Evolutionary conservation across 1,139 yeast species (phyloP).

Genomic region (Nakaseomyces nivariensis): DNA sequence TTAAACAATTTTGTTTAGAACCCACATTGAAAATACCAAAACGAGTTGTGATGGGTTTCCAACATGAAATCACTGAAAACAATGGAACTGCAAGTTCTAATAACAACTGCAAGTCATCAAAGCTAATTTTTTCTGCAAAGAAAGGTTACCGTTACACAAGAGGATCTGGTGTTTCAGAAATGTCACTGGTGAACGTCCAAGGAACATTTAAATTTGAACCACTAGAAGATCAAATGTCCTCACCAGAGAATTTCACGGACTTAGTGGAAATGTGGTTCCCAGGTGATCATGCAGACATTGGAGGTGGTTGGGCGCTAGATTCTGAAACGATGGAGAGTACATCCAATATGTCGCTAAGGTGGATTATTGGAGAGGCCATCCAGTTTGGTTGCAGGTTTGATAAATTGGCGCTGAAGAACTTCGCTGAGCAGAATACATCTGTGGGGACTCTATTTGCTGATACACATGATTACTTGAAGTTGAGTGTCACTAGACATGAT

Average conservation of each 20-base stretch:
- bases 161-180: background rate
- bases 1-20: slow-evolving; percentile 45
- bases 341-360: slow-evolving; percentile 42
- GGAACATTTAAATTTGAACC: slow-evolving; percentile 4
- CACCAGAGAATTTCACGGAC: slow-evolving; percentile 26
- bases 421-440: slow-evolving; percentile 33
- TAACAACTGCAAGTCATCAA: background rate
- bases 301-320: slow-evolving; percentile 51
- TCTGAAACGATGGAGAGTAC: slow-evolving; percentile 31
- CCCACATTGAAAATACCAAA: slow-evolving; percentile 34
- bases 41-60: background rate
- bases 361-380: slow-evolving; percentile 48
- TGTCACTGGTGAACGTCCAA: background rate
- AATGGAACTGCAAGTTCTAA: background rate
- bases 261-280: slow-evolving; percentile 51
- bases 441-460: slow-evolving; percentile 36
- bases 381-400: slow-evolving; percentile 41
- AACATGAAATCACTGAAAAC: background rate
- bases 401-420: slow-evolving; percentile 33
- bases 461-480: slow-evolving; percentile 39
- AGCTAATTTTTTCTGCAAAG: background rate
- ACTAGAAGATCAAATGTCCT: background rate
- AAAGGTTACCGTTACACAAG: background rate
- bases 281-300: slow-evolving; percentile 58
- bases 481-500: slow-evolving; percentile 9